These are phyloP conservation scores for Saussurea involucrata DNA, from an alignment of 129 eudicot genomes.

Conservation along the genomic window DNA sequence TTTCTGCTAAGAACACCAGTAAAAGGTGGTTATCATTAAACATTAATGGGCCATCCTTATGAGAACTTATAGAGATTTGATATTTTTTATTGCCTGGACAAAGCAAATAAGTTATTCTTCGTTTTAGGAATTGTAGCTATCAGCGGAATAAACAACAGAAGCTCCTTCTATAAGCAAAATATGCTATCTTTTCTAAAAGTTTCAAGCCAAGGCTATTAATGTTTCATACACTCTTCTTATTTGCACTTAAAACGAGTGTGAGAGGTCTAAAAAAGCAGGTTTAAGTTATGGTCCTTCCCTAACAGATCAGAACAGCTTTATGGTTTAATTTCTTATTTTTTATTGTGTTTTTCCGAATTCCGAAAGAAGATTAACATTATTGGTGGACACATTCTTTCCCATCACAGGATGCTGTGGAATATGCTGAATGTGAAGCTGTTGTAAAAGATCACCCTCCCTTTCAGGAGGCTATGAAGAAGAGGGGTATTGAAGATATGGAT, in stretches of 20 bases:
- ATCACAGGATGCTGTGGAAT: slow-evolving; percentile 81
- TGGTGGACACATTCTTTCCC: slow-evolving; percentile 5
- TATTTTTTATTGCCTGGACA: neutral
- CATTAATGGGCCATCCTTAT: neutral
- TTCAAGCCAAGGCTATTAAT: neutral
- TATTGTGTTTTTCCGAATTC: neutral
- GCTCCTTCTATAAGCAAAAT: neutral
- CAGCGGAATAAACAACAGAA: neutral
- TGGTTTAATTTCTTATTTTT: neutral
- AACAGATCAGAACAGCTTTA: slow-evolving; percentile 9
- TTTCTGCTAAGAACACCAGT: neutral
- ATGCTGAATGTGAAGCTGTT: slow-evolving; percentile 92
- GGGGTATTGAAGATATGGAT: slow-evolving; percentile 96
- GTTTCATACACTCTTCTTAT: neutral
- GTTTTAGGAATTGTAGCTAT: neutral
- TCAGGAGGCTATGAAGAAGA: slow-evolving; percentile 87
- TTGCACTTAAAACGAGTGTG: neutral
- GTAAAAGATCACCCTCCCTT: slow-evolving; percentile 83
- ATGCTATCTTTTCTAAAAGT: neutral
- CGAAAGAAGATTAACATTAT: neutral
- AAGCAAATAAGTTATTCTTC: neutral
- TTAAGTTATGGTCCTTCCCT: neutral
- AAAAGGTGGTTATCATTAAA: neutral
- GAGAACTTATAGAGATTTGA: neutral
- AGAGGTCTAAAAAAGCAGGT: neutral